Evolutionary conservation across 495 filamentous ascomycete species (phyloP), one percentile per base, ranked within the genome.

Genomic region (Penicillium tannophilum): DNA sequence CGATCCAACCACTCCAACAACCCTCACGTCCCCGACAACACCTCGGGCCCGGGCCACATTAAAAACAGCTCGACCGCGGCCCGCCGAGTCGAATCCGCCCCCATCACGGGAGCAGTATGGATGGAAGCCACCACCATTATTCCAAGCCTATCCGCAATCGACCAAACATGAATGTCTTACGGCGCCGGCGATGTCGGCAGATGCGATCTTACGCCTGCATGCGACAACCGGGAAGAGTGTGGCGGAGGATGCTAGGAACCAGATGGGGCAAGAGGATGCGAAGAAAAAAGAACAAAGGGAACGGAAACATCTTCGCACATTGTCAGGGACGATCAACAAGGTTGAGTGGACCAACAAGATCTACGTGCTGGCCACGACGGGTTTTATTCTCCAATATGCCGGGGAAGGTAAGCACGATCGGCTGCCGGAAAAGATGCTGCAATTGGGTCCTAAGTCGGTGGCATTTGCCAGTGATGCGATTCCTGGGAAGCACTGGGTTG

Each of bases 391-490:
- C 52, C 92, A 97, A 65, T 98, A 97, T 71, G 68, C 90, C 10
- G 92, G 87, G 10, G 85, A 90, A 17, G 95, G 94, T 4, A 77
- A 85, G 39, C 87, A 86, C 66, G 88, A 97, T 67, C 81, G 94
- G 47, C 65, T 91, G 0, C 94, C 94, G 0, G 94, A 98, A 73
- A 93, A 90, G 74, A 83, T 94, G 63, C 76, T 98, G 63, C 87
- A 89, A 36, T 77, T 98, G 26, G 89, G 89, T 2, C 88, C 88
- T 57, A 84, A 91, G 17, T 96, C 94, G 6, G 92, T 92, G 12
- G 94, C 94, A 19, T 98, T 96, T 76, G 94, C 90, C 0, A 96
- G 88, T 63, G 94, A 98, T 72, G 84, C 89, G 3, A 94, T 98
- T 60, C 92, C 93, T 0, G 94, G 94, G 24, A 88, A 88, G 59